Conservation (phyloP, 148 eudicot species). For the Camellia japonica region DNA sequence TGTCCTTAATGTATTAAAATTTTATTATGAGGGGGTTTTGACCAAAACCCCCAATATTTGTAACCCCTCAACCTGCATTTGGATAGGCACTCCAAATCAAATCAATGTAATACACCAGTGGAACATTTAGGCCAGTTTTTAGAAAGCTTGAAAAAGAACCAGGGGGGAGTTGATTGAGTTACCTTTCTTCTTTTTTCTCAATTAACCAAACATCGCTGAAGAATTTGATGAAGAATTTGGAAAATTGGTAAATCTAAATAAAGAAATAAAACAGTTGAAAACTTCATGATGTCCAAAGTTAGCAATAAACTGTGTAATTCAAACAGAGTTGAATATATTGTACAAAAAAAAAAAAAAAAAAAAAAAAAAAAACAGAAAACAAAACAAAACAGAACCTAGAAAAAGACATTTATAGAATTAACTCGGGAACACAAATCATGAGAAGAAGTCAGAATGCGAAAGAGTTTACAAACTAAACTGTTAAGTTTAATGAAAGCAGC, state of each 20-base stretch:
- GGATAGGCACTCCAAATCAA: neutral
- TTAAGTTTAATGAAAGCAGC: neutral
- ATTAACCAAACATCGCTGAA: neutral
- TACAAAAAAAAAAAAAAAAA: neutral
- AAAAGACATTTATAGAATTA: neutral
- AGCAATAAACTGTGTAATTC: neutral
- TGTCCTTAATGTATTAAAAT: too few species aligned
- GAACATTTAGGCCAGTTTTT: neutral
- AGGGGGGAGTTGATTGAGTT: neutral
- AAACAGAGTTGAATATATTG: neutral
- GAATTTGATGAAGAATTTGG: neutral
- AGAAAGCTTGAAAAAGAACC: neutral
- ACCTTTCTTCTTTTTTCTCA: neutral
- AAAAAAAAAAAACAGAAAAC: too few species aligned
- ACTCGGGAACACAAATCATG: neutral
- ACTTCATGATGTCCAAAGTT: neutral
- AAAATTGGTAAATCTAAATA: neutral
- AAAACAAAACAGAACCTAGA: too few species aligned
- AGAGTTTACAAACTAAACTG: neutral
- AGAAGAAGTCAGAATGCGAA: constrained; percentile 2
- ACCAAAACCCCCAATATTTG: neutral
- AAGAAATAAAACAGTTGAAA: neutral
- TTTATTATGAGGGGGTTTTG: too few species aligned
- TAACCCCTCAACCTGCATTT: neutral
- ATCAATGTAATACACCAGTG: neutral